Percentiles rank a stretch among this genome's conserved stretches.
phyloP scores from a whole-genome alignment of 2,329 filamentous ascomycete genomes.

The Penicillium brasilianum region DNA sequence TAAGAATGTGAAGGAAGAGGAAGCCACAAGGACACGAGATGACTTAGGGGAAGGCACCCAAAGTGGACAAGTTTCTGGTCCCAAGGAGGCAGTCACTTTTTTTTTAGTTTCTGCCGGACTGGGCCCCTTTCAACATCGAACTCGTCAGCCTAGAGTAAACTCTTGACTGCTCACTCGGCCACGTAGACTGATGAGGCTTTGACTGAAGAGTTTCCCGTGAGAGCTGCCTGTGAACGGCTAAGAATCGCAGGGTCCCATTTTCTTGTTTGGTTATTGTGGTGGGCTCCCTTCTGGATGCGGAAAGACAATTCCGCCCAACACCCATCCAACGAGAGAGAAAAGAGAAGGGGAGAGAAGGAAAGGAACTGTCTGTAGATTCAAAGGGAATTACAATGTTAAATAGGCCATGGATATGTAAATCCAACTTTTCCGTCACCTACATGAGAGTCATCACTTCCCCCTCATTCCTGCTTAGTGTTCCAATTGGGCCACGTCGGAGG shows the following conservation, averaged over 20 bases:
- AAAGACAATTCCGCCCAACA: not conserved
- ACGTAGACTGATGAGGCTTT: not conserved
- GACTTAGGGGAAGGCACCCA: slow-evolving; percentile 3
- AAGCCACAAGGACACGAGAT: not conserved
- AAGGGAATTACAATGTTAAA: not conserved
- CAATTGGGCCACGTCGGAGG: slow-evolving; percentile 30
- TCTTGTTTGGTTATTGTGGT: slow-evolving; percentile 1
- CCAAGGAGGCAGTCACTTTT: slow-evolving; percentile 15
- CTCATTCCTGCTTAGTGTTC: not conserved
- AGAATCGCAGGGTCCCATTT: slow-evolving; percentile 9
- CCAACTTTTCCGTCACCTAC: not conserved
- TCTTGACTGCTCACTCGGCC: not conserved
- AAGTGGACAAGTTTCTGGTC: not conserved
- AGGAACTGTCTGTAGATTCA: too few relatives aligned
- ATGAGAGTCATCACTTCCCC: slow-evolving; percentile 10
- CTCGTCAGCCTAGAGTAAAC: not conserved
- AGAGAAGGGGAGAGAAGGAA: not conserved
- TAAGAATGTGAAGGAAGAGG: not conserved
- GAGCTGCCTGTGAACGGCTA: slow-evolving; percentile 6
- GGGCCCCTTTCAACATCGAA: slow-evolving; percentile 19
- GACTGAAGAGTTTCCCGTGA: not conserved
- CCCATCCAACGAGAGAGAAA: not conserved
- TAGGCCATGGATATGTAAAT: not conserved
- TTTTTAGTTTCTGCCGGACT: slow-evolving; percentile 6
- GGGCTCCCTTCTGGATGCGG: slow-evolving; percentile 8